These are phyloP conservation scores for Berkeleyomyces basicola DNA, from an alignment of 2,329 filamentous ascomycete genomes.

Conservation along the genomic window DNA sequence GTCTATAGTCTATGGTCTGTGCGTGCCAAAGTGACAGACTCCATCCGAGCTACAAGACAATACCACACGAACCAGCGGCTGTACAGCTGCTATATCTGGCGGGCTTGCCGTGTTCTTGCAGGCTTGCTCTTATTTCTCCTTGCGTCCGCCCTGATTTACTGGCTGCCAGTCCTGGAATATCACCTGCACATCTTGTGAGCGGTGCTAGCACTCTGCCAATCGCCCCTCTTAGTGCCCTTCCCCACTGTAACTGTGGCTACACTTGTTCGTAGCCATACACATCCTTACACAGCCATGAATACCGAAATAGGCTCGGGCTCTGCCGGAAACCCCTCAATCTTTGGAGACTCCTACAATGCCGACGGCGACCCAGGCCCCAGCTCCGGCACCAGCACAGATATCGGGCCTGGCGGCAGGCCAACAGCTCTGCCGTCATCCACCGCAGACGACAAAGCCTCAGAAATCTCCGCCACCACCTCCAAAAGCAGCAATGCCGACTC, in stretches of 20 bases:
- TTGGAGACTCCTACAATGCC: neutral
- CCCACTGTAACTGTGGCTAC: neutral
- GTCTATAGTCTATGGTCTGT: neutral
- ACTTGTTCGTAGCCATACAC: neutral
- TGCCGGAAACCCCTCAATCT: neutral
- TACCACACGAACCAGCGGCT: neutral
- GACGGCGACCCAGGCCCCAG: neutral
- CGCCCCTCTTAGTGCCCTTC: neutral
- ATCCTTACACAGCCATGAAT: neutral
- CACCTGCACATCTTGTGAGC: neutral
- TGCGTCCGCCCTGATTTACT: neutral
- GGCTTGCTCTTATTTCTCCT: neutral
- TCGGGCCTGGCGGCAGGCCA: neutral
- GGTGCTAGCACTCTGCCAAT: neutral
- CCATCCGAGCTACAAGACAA: neutral
- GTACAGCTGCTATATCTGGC: neutral
- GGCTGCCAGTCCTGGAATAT: neutral
- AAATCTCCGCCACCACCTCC: conserved; percentile 9
- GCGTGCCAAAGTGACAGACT: neutral
- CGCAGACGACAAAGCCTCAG: neutral
- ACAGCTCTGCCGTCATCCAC: neutral
- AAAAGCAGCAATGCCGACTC: conserved; percentile 22
- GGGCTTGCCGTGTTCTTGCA: neutral
- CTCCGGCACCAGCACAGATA: neutral
- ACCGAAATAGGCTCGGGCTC: neutral